phyloP scores from a whole-genome alignment of 139 green algal genomes.

The Desmodesmus armatus region DNA sequence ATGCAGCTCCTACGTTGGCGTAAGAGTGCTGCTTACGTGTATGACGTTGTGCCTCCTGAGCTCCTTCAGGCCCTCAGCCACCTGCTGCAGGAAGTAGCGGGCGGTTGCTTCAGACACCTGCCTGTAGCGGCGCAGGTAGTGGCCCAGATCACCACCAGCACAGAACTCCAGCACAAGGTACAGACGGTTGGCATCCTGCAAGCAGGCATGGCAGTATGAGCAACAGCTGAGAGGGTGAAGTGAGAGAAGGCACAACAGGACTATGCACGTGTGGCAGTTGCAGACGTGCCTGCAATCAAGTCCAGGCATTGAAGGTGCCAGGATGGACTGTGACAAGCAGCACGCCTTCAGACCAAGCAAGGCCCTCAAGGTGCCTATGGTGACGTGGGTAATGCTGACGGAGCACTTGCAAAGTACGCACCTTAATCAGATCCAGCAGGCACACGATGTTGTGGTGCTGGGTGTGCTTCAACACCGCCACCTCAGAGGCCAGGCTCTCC shows the following conservation, averaged over 20 bases:
- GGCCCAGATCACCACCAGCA: slow-evolving; percentile 89
- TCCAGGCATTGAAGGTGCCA: neutral
- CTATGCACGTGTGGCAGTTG: slow-evolving; percentile 3
- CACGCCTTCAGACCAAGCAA: neutral
- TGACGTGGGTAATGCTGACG: no score
- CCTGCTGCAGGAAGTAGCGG: slow-evolving; percentile 86
- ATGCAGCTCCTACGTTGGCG: neutral
- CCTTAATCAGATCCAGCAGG: slow-evolving; percentile 89
- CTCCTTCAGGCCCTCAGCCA: slow-evolving; percentile 87
- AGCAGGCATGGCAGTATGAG: neutral
- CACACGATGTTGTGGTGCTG: slow-evolving; percentile 92
- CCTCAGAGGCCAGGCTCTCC: slow-evolving; percentile 90
- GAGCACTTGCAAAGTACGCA: no score
- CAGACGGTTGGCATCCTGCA: slow-evolving; percentile 56
- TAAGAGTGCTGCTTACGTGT: slow-evolving; percentile 70
- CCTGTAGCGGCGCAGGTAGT: slow-evolving; percentile 75
- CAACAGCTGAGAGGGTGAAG: no score
- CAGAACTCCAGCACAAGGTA: slow-evolving; percentile 97
- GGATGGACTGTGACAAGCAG: neutral
- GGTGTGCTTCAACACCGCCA: slow-evolving; percentile 84
- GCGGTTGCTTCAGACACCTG: slow-evolving; percentile 72
- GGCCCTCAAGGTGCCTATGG: neutral
- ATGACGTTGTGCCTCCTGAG: slow-evolving; percentile 90
- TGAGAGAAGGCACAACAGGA: neutral
- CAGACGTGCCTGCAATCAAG: no score